Evolutionary conservation across 1,284 basidiomycete genomes (phyloP).

Genomic region (Ceratobasidium sp.): DNA sequence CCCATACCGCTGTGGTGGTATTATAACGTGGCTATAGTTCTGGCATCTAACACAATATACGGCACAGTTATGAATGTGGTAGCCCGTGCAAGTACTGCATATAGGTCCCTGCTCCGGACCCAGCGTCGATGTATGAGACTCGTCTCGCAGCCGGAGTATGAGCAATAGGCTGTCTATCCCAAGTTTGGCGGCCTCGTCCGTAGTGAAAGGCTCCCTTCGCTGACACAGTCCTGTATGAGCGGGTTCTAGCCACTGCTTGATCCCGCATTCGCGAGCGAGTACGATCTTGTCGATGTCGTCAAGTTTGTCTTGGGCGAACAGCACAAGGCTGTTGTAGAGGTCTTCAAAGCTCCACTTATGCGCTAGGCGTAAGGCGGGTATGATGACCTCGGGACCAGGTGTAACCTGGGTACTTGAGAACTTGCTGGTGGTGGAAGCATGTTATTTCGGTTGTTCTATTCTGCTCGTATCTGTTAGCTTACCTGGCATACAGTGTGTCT

Average conservation of each 20-base stretch:
- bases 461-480: too few species aligned
- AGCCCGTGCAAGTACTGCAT: neutral
- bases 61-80: neutral
- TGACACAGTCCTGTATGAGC: slow-evolving; percentile 37
- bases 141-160: slow-evolving; percentile 39
- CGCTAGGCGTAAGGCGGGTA: slow-evolving; percentile 5
- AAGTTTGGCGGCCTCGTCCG: slow-evolving; percentile 25
- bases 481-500: slow-evolving; percentile 14
- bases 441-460: too few species aligned
- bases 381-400: too few species aligned
- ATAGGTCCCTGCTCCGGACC: neutral
- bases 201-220: slow-evolving; percentile 22
- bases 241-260: slow-evolving; percentile 41
- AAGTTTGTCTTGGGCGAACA: neutral
- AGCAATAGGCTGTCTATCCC: neutral
- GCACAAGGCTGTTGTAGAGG: neutral
- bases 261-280: slow-evolving; percentile 26
- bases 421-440: too few species aligned
- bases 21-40: too few species aligned
- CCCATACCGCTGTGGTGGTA: too few species aligned
- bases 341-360: slow-evolving; percentile 14
- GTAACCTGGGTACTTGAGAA: too few species aligned
- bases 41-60: too few species aligned
- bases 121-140: neutral
- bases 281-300: slow-evolving; percentile 48